These are phyloP conservation scores for Pichia sp. DNA, from an alignment of 1,139 yeast species.

Conservation along the genomic window DNA sequence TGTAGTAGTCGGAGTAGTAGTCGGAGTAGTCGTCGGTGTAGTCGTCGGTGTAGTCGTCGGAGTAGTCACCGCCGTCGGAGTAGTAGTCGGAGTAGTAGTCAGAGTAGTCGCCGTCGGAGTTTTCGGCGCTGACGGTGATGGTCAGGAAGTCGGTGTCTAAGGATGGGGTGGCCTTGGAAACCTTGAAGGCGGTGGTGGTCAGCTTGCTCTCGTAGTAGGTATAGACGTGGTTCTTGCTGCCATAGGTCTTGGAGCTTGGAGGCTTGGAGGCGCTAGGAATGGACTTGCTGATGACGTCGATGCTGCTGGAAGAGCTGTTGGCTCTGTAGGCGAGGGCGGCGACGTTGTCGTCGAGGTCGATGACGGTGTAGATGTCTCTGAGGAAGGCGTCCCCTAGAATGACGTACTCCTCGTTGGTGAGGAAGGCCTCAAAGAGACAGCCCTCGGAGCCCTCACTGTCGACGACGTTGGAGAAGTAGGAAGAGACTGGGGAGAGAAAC, in stretches of 20 bases:
- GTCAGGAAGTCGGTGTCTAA: not conserved
- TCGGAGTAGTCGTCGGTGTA: not conserved
- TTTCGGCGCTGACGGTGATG: not conserved
- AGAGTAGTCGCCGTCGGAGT: not conserved
- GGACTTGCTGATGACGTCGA: conserved; percentile 7
- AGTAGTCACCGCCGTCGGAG: not conserved
- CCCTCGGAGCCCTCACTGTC: conserved; percentile 2
- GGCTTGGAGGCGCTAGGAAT: conserved; percentile 6
- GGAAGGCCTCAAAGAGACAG: conserved; percentile 7
- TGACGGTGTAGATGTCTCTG: conserved; percentile 44
- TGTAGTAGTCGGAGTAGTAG: not conserved
- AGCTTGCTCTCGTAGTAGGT: not conserved
- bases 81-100: not conserved
- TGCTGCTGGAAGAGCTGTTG: not conserved
- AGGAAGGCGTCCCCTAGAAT: conserved; percentile 43
- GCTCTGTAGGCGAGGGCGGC: conserved; percentile 37
- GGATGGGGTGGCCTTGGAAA: not conserved
- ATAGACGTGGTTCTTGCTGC: not conserved
- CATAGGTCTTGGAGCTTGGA: conserved; percentile 2
- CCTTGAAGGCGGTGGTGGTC: not conserved
- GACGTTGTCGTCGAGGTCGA: conserved; percentile 42
- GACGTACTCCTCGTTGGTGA: conserved; percentile 15
- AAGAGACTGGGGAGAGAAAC: conserved; percentile 48
- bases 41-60: not conserved
- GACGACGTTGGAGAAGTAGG: conserved; percentile 39